Evolutionary conservation across 495 filamentous ascomycete species (phyloP).

Genomic region (Trichoderma gamsii): DNA sequence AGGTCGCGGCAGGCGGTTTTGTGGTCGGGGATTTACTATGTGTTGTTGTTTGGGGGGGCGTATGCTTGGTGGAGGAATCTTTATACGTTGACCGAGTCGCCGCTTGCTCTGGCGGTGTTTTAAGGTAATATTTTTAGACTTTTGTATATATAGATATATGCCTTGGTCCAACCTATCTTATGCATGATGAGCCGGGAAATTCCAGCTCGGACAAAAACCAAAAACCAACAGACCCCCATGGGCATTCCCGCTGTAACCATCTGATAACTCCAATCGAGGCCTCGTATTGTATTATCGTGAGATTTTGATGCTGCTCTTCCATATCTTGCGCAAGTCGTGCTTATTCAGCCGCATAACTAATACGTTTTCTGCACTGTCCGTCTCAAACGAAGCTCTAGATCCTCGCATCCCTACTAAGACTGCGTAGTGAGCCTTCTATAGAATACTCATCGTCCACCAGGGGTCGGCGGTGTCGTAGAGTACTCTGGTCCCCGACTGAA

Average conservation of each 20-base stretch:
- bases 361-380: not conserved
- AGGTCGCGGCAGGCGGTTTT: constrained; percentile 22
- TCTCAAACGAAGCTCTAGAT: not conserved
- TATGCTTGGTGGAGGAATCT: constrained; percentile 60
- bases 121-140: not conserved
- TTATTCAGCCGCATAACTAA: not conserved
- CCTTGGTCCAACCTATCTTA: not conserved
- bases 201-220: not conserved
- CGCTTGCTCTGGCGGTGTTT: constrained; percentile 38
- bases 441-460: constrained; percentile 31
- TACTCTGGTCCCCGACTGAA: constrained; percentile 37
- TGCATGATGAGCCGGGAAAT: not conserved
- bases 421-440: constrained; percentile 30
- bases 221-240: not conserved
- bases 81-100: constrained; percentile 62
- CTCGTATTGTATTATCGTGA: not conserved
- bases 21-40: constrained; percentile 78
- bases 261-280: not conserved
- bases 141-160: not conserved
- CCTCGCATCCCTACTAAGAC: constrained; percentile 17
- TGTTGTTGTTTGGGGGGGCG: constrained; percentile 64
- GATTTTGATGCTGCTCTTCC: not conserved
- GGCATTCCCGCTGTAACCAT: not conserved
- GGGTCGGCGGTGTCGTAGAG: constrained; percentile 34
- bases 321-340: not conserved